Evolutionary conservation across 306 rosid genomes (phyloP), one percentile per base, ranked within the genome.

Genomic region (Astragalus membranaceus): DNA sequence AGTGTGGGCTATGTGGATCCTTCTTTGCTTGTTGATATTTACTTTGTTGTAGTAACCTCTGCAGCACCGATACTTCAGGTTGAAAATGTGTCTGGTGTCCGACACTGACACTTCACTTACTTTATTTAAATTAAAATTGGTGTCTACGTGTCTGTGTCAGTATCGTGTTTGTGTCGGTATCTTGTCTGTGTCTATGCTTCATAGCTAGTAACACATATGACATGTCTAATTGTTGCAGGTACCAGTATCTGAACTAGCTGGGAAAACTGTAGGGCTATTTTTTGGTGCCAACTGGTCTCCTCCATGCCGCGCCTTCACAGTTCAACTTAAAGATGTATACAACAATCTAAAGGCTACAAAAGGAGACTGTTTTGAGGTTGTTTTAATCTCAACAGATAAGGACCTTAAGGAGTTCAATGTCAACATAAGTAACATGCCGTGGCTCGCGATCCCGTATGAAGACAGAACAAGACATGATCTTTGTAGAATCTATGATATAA

Each of bases 251-350:
- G 75, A 86, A 76, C 89, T 90, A 44, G 78, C 64, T 62, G 99
- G 97, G 2, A 90, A 88, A 81, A 87, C 92, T 4, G 57, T 89
- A 41, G 99, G 96, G 75, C 87, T 91, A 6, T 94, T 84, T 65
- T 91, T 94, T 30, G 83, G 88, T 46, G 99, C 96, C 42, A 75
- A 82, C 54, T 94, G 97, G 96, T 87, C 96, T 78, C 97, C 96
- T 70, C 97, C 95, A 11, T 79, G 97, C 58, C 85, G 78, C 1
- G 73, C 96, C 48, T 94, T 94, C 79, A 84, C 95, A 0, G 11
- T 64, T 65, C 96, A 83, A 62, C 99, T 94, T 7, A 55, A 72
- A 7, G 86, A 89, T 70, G 86, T 71, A 4, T 94, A 94, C 89
- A 78, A 80, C 14, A 79, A 79, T 49, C 87, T 87, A 75, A 77